Conservation (phyloP, 176 grass and related monocot genomes). For the Oropetium thomaeum region DNA sequence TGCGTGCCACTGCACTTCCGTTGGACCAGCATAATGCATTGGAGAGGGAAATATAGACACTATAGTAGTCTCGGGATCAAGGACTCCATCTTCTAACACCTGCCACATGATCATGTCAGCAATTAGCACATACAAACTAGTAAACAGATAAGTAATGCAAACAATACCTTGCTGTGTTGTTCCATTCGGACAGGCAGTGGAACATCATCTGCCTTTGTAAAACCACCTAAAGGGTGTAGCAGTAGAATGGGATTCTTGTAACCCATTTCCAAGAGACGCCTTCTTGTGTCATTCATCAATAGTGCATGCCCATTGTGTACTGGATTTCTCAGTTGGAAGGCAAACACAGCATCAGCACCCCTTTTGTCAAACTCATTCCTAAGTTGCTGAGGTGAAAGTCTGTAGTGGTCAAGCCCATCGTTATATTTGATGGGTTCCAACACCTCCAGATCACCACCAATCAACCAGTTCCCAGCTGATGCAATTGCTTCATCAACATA, state of each 20-base stretch:
- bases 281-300: conserved; percentile 91
- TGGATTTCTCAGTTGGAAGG: conserved; percentile 89
- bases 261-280: conserved; percentile 81
- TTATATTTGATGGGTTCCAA: conserved; percentile 82
- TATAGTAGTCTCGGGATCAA: conserved; percentile 87
- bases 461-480: conserved; percentile 73
- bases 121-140: not conserved
- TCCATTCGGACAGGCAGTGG: conserved; percentile 93
- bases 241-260: conserved; percentile 91
- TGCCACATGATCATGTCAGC: conserved; percentile 18
- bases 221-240: conserved; percentile 83
- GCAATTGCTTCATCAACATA: conserved; percentile 84
- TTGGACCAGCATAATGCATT: conserved; percentile 97
- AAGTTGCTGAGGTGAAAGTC: conserved; percentile 67
- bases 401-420: conserved; percentile 90
- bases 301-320: conserved; percentile 91
- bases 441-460: conserved; percentile 90
- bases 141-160: not conserved
- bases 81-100: conserved; percentile 93
- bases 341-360: conserved; percentile 86
- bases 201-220: conserved; percentile 88
- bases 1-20: conserved; percentile 98
- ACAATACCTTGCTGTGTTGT: conserved; percentile 84
- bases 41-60: conserved; percentile 95
- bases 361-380: conserved; percentile 71